A percentile compares a stretch with the other conserved stretches of the same genome.
Conservation (phyloP, 768 basidiomycete genomes). For the Pleurotus giganteus region DNA sequence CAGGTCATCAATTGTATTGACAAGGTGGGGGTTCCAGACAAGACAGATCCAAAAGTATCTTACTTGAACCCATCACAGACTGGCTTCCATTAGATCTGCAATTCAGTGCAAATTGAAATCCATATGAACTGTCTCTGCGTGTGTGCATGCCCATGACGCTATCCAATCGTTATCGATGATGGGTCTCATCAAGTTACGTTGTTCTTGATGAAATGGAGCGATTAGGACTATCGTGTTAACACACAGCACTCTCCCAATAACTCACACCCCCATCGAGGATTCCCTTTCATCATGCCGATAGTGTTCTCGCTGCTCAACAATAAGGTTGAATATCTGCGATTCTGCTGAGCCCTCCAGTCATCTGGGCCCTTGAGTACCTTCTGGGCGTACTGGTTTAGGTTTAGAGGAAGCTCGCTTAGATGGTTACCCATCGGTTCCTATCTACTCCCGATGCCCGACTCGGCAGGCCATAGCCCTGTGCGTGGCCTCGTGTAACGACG, state of each 20-base stretch:
- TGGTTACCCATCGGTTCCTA: slow-evolving; percentile 9
- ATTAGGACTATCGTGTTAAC: background rate
- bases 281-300: background rate
- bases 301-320: background rate
- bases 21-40: background rate
- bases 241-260: background rate
- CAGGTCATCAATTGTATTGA: no score
- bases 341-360: background rate
- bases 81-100: background rate
- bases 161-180: background rate
- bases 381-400: background rate
- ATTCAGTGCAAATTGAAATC: background rate
- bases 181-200: background rate
- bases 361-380: background rate
- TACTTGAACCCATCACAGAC: no score
- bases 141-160: background rate
- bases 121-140: background rate
- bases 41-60: no score
- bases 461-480: background rate
- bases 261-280: background rate
- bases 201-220: background rate
- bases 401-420: slow-evolving; percentile 2
- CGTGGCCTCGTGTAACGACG: slow-evolving; percentile 8
- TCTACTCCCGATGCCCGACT: slow-evolving; percentile 9
- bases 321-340: background rate